These are phyloP conservation scores for Cupressus sempervirens DNA, from an alignment of 75 land plant genomes.

Conservation along the genomic window DNA sequence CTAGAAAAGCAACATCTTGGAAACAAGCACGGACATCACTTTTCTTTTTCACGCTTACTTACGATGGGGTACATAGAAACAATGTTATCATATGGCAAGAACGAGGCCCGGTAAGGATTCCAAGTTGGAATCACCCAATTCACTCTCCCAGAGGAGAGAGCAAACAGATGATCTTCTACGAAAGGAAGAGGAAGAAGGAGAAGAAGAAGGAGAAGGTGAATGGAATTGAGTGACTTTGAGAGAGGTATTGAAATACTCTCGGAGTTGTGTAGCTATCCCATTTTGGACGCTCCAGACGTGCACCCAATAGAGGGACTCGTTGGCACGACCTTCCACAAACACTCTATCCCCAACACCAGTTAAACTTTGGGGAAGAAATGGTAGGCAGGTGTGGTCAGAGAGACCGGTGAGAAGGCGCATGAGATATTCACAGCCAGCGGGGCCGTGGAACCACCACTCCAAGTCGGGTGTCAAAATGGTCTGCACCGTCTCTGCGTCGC, in stretches of 20 bases:
- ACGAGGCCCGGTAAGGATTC: constrained; percentile 66
- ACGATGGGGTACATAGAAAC: no score
- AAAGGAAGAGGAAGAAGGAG: not conserved
- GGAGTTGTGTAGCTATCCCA: constrained; percentile 46
- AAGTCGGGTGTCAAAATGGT: constrained; percentile 45
- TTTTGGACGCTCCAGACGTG: constrained; percentile 64
- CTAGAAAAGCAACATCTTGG: not conserved
- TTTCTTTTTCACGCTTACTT: not conserved
- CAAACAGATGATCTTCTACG: constrained; percentile 15
- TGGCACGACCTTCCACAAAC: constrained; percentile 57
- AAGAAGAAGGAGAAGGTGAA: not conserved
- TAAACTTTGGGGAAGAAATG: constrained; percentile 15
- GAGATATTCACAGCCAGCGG: constrained; percentile 70
- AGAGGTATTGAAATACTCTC: constrained; percentile 75
- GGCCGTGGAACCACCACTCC: constrained; percentile 99
- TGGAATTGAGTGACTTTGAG: constrained; percentile 45
- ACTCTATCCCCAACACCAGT: constrained; percentile 25
- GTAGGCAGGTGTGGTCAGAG: constrained; percentile 10
- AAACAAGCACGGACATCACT: not conserved
- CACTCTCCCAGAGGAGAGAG: constrained; percentile 54
- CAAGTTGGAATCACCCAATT: constrained; percentile 19
- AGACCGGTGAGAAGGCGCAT: constrained; percentile 85
- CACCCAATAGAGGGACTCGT: constrained; percentile 36
- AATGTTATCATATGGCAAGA: constrained; percentile 33
- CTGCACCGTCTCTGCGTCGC: constrained; percentile 50